phyloP scores from a whole-genome alignment of 257 asterid species.

The Solanum tarapatanum region DNA sequence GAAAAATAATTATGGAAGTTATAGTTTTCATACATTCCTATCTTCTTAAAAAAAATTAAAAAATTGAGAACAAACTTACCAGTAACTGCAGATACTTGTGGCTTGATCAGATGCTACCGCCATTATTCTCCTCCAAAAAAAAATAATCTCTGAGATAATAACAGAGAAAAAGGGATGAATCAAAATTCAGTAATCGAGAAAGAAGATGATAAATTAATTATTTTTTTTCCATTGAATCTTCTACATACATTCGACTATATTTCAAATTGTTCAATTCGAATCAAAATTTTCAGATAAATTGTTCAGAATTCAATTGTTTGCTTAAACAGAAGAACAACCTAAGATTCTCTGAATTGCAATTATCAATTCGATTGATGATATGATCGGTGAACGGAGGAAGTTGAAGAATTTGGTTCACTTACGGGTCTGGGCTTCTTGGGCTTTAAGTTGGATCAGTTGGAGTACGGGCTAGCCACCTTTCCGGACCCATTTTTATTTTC shows the following conservation, averaged over 20 bases:
- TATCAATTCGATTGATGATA: neutral
- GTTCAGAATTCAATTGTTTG: neutral
- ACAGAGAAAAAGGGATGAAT: neutral
- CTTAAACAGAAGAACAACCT: neutral
- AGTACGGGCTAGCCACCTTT: neutral
- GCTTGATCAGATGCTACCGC: constrained; percentile 54
- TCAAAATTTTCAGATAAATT: neutral
- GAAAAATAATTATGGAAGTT: neutral
- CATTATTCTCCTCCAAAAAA: constrained; percentile 25
- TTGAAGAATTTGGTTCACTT: neutral
- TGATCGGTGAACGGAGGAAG: neutral
- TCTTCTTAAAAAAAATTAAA: neutral
- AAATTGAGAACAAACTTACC: constrained; percentile 15
- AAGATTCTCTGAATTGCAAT: neutral
- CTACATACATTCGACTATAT: neutral
- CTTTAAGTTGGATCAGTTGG: neutral
- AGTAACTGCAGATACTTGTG: constrained; percentile 70
- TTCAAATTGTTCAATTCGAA: neutral
- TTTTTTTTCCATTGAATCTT: neutral
- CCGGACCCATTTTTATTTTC: neutral
- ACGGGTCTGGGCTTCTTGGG: neutral
- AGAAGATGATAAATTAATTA: neutral
- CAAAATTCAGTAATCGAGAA: neutral
- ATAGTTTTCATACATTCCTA: neutral
- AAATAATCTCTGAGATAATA: neutral